These are phyloP conservation scores for Symbiodinium pilosum DNA, from an alignment of 73 alveolate genomes.

Conservation along the genomic window DNA sequence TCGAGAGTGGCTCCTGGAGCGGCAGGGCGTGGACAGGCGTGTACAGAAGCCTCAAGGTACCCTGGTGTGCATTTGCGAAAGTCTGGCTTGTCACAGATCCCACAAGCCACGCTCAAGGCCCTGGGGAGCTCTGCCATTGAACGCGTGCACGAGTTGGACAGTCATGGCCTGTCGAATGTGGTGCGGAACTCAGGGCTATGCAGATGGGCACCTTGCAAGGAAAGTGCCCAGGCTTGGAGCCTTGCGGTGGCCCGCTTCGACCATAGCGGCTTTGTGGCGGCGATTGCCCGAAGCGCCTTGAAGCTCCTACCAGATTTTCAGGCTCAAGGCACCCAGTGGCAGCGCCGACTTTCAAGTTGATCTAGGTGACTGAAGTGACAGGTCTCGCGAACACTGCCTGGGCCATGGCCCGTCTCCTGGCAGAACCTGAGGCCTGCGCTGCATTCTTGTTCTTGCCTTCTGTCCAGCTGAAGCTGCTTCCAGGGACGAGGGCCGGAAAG, in stretches of 20 bases:
- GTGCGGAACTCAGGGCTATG: not conserved
- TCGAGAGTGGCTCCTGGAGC: conserved; percentile 5
- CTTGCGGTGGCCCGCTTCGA: conserved; percentile 40
- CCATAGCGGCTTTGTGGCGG: not conserved
- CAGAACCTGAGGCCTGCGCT: conserved; percentile 35
- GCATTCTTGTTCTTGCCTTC: too few species aligned
- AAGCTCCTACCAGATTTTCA: conserved; percentile 57
- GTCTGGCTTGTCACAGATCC: too few species aligned
- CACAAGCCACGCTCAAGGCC: not conserved
- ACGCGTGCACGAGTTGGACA: conserved; percentile 52
- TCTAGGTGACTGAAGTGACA: not conserved
- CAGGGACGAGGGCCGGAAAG: conserved; percentile 28
- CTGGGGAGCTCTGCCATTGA: conserved; percentile 31
- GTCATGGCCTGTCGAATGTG: conserved; percentile 88
- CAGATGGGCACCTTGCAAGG: too few species aligned
- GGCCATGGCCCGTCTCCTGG: conserved; percentile 81
- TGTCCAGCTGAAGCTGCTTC: not conserved
- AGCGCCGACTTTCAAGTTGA: too few species aligned
- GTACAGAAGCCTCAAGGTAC: conserved; percentile 41
- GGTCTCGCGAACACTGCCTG: conserved; percentile 90
- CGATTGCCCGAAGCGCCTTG: conserved; percentile 23
- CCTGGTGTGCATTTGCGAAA: too few species aligned
- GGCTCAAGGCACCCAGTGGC: conserved; percentile 65
- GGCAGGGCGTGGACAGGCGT: conserved; percentile 63
- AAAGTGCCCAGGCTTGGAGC: conserved; percentile 94